A percentile compares a stretch with the other conserved stretches of the same genome.
Evolutionary conservation across 177 flowering plant genomes (phyloP).

Genomic region (Tripterygium wilfordii): DNA sequence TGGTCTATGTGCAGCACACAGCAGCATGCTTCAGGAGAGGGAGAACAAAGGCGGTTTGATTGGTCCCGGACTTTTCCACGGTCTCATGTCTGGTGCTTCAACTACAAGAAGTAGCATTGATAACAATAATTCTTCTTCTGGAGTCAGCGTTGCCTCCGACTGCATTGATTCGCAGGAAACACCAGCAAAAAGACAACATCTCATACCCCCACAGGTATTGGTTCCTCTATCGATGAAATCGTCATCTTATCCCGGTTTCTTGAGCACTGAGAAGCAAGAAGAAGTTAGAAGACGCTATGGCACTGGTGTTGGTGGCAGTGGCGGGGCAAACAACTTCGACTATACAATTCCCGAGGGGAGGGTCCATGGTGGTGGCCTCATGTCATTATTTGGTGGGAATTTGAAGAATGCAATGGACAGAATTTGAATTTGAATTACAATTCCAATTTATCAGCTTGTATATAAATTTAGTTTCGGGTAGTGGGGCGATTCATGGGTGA

Average conservation of each 20-base stretch:
- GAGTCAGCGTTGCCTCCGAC: constrained; percentile 55
- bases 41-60: constrained; percentile 43
- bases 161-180: constrained; percentile 44
- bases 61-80: constrained; percentile 69
- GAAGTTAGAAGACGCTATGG: constrained; percentile 19
- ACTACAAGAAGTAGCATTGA: constrained; percentile 36
- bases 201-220: constrained; percentile 80
- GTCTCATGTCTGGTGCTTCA: constrained; percentile 53
- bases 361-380: constrained; percentile 89
- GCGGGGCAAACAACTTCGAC: constrained; percentile 23
- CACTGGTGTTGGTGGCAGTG: constrained; percentile 4
- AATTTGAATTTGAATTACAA: constrained; percentile 34
- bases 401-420: constrained; percentile 53
- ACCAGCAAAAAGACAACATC: constrained; percentile 42
- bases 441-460: not conserved
- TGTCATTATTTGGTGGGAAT: constrained; percentile 74
- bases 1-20: constrained; percentile 87
- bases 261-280: constrained; percentile 20
- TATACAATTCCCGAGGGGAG: constrained; percentile 72
- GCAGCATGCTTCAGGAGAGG: constrained; percentile 45
- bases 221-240: constrained; percentile 88
- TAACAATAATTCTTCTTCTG: constrained; percentile 49
- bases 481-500: not conserved
- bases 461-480: constrained; percentile 2
- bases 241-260: constrained; percentile 23